Conservation (phyloP, 2,329 filamentous ascomycete species). For the Penicillium verrucosum region DNA sequence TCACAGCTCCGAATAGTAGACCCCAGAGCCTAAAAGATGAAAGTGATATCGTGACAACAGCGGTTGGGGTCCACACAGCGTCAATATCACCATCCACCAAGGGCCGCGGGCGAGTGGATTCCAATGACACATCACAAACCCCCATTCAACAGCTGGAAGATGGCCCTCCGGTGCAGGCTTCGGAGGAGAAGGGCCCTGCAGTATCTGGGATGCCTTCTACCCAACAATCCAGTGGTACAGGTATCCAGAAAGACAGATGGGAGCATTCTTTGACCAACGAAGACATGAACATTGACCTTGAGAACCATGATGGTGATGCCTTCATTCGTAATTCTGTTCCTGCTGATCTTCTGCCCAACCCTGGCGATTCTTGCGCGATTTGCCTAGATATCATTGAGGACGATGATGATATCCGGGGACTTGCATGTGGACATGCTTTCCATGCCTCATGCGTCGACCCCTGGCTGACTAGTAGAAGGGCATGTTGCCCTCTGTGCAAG, state of each 20-base stretch:
- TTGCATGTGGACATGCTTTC: slow-evolving; percentile 97
- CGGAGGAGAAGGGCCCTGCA: slow-evolving; percentile 16
- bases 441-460: slow-evolving; percentile 94
- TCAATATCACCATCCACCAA: slow-evolving; percentile 22
- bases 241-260: slow-evolving; percentile 20
- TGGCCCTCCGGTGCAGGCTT: slow-evolving; percentile 4
- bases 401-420: slow-evolving; percentile 88
- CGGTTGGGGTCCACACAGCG: slow-evolving; percentile 22
- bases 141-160: slow-evolving; percentile 16
- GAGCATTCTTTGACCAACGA: slow-evolving; percentile 30
- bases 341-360: slow-evolving; percentile 73
- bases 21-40: slow-evolving; percentile 70
- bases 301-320: slow-evolving; percentile 65
- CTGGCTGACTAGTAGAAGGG: slow-evolving; percentile 89
- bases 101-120: slow-evolving; percentile 18
- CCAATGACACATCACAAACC: slow-evolving; percentile 11
- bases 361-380: slow-evolving; percentile 92
- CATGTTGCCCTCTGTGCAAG: slow-evolving; percentile 96
- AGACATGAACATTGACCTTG: slow-evolving; percentile 59
- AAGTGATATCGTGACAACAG: slow-evolving; percentile 42
- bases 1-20: slow-evolving; percentile 68
- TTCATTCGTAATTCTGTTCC: slow-evolving; percentile 80
- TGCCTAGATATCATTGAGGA: slow-evolving; percentile 93
- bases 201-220: neutral
- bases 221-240: slow-evolving; percentile 3